phyloP scores from a whole-genome alignment of 1,284 basidiomycete genomes.

The Cryptococcus sp. region DNA sequence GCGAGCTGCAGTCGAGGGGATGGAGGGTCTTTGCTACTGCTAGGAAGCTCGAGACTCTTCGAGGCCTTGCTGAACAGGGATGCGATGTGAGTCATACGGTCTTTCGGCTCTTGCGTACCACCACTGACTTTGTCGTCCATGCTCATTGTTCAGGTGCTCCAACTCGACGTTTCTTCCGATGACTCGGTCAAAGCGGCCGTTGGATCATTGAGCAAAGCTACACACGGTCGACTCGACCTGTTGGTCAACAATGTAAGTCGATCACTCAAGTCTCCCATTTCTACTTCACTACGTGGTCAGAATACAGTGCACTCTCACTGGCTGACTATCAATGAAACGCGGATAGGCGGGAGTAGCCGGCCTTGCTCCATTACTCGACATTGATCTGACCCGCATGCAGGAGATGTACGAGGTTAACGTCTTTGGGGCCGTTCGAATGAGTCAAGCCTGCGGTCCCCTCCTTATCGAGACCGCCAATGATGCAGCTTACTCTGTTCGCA shows the following conservation, averaged over 20 bases:
- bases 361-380: slow-evolving; percentile 7
- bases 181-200: slow-evolving; percentile 10
- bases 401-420: slow-evolving; percentile 30
- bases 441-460: slow-evolving; percentile 19
- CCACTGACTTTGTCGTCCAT: slow-evolving; percentile 1
- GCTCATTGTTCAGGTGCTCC: slow-evolving; percentile 5
- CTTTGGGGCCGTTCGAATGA: slow-evolving; percentile 22
- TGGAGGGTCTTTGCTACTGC: slow-evolving; percentile 26
- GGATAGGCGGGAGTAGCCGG: slow-evolving; percentile 2
- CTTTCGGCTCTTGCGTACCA: not conserved
- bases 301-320: too few relatives aligned
- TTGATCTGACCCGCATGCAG: slow-evolving; percentile 10
- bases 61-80: slow-evolving; percentile 15
- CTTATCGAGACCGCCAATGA: slow-evolving; percentile 1
- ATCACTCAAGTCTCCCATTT: not conserved
- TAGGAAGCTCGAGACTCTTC: slow-evolving; percentile 12
- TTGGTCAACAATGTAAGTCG: slow-evolving; percentile 20
- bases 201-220: not conserved
- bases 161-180: slow-evolving; percentile 12
- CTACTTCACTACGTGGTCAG: too few relatives aligned
- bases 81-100: slow-evolving; percentile 12
- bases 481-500: not conserved
- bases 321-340: too few relatives aligned
- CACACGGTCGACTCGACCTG: slow-evolving; percentile 15
- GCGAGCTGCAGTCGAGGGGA: slow-evolving; percentile 9